Evolutionary conservation across 1,284 basidiomycete genomes (phyloP), one percentile per base, ranked within the genome.

Genomic region (Cystobasidiaceae sp.): DNA sequence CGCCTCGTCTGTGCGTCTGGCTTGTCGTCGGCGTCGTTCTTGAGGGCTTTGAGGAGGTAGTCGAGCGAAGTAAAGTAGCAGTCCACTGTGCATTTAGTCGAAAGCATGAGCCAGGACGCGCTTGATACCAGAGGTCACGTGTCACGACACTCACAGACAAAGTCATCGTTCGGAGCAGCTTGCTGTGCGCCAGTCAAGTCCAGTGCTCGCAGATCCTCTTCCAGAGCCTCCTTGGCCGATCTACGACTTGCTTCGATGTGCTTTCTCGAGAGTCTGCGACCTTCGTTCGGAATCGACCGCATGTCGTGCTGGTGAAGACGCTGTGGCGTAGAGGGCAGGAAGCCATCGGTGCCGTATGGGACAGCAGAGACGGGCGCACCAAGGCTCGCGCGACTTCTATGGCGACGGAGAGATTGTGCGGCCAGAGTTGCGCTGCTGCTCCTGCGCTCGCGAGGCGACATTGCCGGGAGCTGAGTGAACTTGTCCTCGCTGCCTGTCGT

Each of bases 201-300:
- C 43, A 64, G 23, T 15, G 51, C 51, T n/a, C 61, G 46, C 11
- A 56, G 32, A 23, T 64, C 61, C 44, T 64, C 61, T 33, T 64
- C 61, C 30, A 64, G 32, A 4, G 61, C 61, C 39, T 64, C 61
- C 25, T 51, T 64, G 11, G 61, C 61, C 13, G 61, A 55, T 41
- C 61, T 44, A 11, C 61, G 27, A 32, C 61, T 55, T 25, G 61
- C 61, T 39, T 64, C 61, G 13, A 64, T 56, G 28, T 64, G 61
- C 25, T 45, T 55, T 51, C 61, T 39, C 19, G 49, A 54, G 30
- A 64, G 43, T 34, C 32, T 23, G 9, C 25, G 34, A 4, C 61
- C 61, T 49, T 64, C 61, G 9, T 23, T 54, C 32, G 60, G 39
- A 13, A 51, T 9, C 17, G 50, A n/a, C 50, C 28, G 50, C 32